Conservation (phyloP, 306 rosid species). For the Acacia confusa region DNA sequence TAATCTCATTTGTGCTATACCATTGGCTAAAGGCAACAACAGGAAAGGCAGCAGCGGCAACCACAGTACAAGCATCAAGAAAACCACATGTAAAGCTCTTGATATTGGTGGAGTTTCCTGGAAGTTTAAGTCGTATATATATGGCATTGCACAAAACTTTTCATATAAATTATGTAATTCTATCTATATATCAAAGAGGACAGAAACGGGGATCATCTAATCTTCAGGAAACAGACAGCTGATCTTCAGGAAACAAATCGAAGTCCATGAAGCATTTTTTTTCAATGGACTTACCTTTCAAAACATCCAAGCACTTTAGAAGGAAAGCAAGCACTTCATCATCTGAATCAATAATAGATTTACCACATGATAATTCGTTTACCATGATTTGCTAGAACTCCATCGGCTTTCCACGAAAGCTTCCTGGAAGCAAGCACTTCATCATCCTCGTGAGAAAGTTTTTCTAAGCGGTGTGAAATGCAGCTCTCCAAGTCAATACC, state of each 20-base stretch:
- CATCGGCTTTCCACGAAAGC: conserved; percentile 42
- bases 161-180: conserved; percentile 49
- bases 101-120: no score
- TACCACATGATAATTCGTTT: conserved; percentile 38
- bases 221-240: conserved; percentile 73
- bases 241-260: no score
- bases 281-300: conserved; percentile 36
- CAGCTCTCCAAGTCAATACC: conserved; percentile 45
- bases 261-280: conserved; percentile 72
- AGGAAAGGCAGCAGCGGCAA: no score
- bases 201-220: conserved; percentile 56
- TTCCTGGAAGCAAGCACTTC: no score
- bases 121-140: conserved; percentile 35
- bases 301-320: conserved; percentile 53
- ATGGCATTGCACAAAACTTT: conserved; percentile 42
- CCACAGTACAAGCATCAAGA: no score
- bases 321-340: conserved; percentile 43
- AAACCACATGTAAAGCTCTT: no score
- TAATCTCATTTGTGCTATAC: no score
- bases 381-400: conserved; percentile 44
- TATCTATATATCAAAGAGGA: conserved; percentile 65
- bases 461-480: conserved; percentile 28
- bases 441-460: conserved; percentile 36
- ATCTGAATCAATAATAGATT: conserved; percentile 40
- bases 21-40: no score